These are phyloP conservation scores for Plasmodium vivax DNA, from an alignment of 169 alveolate genomes.

Conservation along the genomic window DNA sequence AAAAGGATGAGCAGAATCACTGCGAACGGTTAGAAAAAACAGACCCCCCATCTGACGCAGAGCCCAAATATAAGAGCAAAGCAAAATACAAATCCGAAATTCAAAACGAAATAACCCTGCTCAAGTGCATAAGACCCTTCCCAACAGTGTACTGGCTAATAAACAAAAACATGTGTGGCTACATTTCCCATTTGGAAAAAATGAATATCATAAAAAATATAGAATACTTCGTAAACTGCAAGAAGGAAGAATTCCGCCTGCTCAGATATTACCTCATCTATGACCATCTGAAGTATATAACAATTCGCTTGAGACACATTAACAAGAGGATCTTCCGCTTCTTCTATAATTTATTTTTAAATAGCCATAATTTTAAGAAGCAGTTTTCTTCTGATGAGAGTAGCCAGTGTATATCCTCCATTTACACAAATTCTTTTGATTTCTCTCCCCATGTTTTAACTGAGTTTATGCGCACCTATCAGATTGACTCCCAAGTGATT, in stretches of 20 bases:
- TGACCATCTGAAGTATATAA: slow-evolving; percentile 70
- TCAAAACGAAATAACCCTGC: slow-evolving; percentile 38
- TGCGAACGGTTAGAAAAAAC: background rate
- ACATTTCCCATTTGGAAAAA: slow-evolving; percentile 83
- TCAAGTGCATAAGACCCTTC: slow-evolving; percentile 78
- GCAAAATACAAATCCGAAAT: slow-evolving; percentile 8
- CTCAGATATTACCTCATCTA: slow-evolving; percentile 43
- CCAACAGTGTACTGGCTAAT: slow-evolving; percentile 84
- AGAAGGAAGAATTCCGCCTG: slow-evolving; percentile 31
- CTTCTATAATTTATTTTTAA: slow-evolving; percentile 44
- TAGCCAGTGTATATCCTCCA: background rate
- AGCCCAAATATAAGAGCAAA: background rate
- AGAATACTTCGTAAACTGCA: slow-evolving; percentile 65
- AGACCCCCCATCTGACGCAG: background rate
- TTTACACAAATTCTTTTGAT: slow-evolving; percentile 14
- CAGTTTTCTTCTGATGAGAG: background rate
- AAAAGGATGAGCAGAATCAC: background rate
- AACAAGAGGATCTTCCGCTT: slow-evolving; percentile 29
- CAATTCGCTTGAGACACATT: slow-evolving; percentile 44
- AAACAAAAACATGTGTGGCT: slow-evolving; percentile 74
- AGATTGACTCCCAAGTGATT: background rate
- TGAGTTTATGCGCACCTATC: slow-evolving; percentile 1
- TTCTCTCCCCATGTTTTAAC: background rate
- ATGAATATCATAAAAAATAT: slow-evolving; percentile 77
- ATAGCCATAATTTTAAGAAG: slow-evolving; percentile 7